Evolutionary conservation across 2,329 filamentous ascomycete species (phyloP).

Genomic region (Endoconidiophora laricicola): DNA sequence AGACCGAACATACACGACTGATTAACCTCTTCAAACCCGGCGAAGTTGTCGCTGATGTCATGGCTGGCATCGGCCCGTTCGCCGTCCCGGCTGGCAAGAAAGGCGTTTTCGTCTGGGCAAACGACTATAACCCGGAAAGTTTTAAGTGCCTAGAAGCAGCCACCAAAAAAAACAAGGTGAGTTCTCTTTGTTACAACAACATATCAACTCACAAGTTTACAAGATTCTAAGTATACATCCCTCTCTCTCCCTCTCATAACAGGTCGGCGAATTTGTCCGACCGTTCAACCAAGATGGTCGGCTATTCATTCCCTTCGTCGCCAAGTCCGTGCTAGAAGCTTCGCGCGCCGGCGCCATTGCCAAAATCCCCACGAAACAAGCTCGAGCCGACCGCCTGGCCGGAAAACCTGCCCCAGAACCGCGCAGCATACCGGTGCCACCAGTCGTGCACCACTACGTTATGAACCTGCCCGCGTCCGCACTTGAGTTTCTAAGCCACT

Average conservation of each 20-base stretch:
- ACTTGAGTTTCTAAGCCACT: conserved; percentile 58
- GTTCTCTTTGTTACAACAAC: conserved; percentile 8
- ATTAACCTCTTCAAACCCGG: conserved; percentile 62
- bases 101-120: conserved; percentile 85
- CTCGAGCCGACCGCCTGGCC: conserved; percentile 20
- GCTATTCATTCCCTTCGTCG: conserved; percentile 58
- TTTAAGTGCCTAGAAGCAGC: conserved; percentile 55
- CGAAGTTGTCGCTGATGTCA: conserved; percentile 86
- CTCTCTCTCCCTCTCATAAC: neutral
- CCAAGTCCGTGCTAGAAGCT: conserved; percentile 40
- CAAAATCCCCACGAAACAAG: conserved; percentile 27
- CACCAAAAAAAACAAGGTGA: conserved; percentile 63
- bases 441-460: conserved; percentile 77
- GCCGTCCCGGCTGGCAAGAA: conserved; percentile 82
- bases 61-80: conserved; percentile 94
- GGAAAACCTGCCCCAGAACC: conserved; percentile 21
- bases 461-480: conserved; percentile 94
- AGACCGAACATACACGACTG: conserved; percentile 74
- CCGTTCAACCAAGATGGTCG: conserved; percentile 71
- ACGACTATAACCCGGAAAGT: conserved; percentile 89
- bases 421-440: conserved; percentile 40
- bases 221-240: neutral
- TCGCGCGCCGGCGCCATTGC: conserved; percentile 35
- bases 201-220: conserved; percentile 10
- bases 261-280: conserved; percentile 53